phyloP scores from a whole-genome alignment of 2,329 filamentous ascomycete species.

The Nigrograna mackinnonii region DNA sequence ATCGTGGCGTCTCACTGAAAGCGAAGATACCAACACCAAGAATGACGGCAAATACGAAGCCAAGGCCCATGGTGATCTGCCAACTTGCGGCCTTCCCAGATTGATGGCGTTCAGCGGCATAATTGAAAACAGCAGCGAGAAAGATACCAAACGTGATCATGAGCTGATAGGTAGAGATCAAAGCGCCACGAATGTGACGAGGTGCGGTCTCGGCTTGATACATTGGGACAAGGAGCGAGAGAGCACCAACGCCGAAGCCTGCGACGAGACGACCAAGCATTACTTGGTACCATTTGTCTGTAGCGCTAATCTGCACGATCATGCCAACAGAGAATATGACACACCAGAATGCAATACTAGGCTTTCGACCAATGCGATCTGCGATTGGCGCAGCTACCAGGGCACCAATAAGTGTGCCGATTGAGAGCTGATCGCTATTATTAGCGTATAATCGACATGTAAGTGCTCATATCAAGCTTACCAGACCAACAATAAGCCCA shows the following conservation, averaged over 20 bases:
- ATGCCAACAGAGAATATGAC: slow-evolving; percentile 66
- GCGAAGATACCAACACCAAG: slow-evolving; percentile 57
- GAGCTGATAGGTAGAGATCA: slow-evolving; percentile 67
- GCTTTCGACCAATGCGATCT: slow-evolving; percentile 63
- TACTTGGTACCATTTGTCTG: slow-evolving; percentile 63
- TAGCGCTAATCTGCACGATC: slow-evolving; percentile 65
- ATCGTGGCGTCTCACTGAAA: slow-evolving; percentile 60
- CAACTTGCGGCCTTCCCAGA: slow-evolving; percentile 56
- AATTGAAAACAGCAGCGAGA: slow-evolving; percentile 56
- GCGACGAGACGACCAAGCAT: slow-evolving; percentile 64
- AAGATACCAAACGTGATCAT: slow-evolving; percentile 71
- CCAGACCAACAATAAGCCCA: slow-evolving; percentile 31
- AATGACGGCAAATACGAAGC: slow-evolving; percentile 57
- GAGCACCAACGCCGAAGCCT: slow-evolving; percentile 65
- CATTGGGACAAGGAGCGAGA: slow-evolving; percentile 61
- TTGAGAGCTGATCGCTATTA: slow-evolving; percentile 55
- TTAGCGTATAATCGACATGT: slow-evolving; percentile 1
- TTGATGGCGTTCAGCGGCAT: slow-evolving; percentile 56
- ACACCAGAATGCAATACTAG: slow-evolving; percentile 62
- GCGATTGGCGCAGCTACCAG: slow-evolving; percentile 61
- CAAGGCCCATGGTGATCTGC: slow-evolving; percentile 65
- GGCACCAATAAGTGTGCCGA: slow-evolving; percentile 74
- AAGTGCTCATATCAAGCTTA: slow-evolving; percentile 4
- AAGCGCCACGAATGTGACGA: slow-evolving; percentile 63
- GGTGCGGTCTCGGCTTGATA: slow-evolving; percentile 70